Evolutionary conservation across 2,329 filamentous ascomycete genomes (phyloP), one percentile per base, ranked within the genome.

Genomic region (Microcyclosporella mali): DNA sequence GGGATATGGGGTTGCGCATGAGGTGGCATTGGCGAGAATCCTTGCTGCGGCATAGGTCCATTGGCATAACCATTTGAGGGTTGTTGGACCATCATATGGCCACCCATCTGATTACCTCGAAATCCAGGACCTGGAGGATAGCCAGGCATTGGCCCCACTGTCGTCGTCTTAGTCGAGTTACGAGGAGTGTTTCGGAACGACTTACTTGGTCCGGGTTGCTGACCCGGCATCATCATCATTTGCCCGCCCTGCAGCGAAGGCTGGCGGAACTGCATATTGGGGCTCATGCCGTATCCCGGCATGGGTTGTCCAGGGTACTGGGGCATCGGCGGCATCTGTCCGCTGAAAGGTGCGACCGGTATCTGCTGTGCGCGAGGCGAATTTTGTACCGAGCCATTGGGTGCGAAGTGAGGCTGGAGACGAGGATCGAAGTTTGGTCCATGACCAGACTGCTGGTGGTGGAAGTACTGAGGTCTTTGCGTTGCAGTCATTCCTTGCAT

Each of bases 391-490:
- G 88, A 87, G 56, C 89, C 88, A 3, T 82, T 82, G 12, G 56
- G 56, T 17, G 85, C 88, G 53, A 83, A 88, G 6, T 85, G 86
- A 69, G 92, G 85, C 53, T 79, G 77, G 85, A 95, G 94, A 39
- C 88, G 80, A 59, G 89, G 86, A 45, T 88, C 85, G 53, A 82
- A 81, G 46, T 81, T 82, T 56, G 82, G 86, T 53, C 82, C 76
- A 40, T 81, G 77, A 4, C 75, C 77, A 51, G 84, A 84, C 3
- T 88, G 85, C 44, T 85, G 84, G 47, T 75, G 77, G 56, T 88
- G 84, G 66, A 88, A 81, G 57, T 84, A 84, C 62, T 88, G 86
- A 14, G 84, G 81, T 15, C 82, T 87, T 79, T 17, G 83, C 83
- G 57, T 82, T 79, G 35, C 82, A 74, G 82, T 79, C 18, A 77